Percentiles rank a stretch among this genome's conserved stretches.
phyloP scores from a whole-genome alignment of 352 stramenopile species.

The Phytophthora citrophthora region DNA sequence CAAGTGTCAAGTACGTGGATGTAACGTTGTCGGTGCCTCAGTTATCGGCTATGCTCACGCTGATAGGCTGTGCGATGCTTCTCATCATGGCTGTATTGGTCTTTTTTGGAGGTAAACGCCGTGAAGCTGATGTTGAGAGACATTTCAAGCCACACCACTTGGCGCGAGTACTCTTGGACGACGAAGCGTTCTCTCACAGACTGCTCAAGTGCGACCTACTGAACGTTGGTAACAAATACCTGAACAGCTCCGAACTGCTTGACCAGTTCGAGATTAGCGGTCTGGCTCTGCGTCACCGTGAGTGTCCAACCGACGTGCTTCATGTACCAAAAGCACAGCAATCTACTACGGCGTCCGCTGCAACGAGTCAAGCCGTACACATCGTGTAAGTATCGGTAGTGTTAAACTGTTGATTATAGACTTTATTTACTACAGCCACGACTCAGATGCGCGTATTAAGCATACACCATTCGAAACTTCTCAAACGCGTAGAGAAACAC shows the following conservation, averaged over 20 bases:
- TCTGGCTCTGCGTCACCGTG: slow-evolving; percentile 49
- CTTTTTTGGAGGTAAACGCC: slow-evolving; percentile 47
- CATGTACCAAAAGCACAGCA: slow-evolving; percentile 42
- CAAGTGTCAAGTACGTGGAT: slow-evolving; percentile 37
- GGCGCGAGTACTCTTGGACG: slow-evolving; percentile 48
- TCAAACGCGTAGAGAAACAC: slow-evolving; percentile 30
- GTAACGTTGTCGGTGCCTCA: slow-evolving; percentile 42
- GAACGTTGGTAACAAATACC: slow-evolving; percentile 50
- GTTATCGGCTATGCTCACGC: slow-evolving; percentile 46
- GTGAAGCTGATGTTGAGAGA: slow-evolving; percentile 49
- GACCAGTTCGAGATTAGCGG: slow-evolving; percentile 66
- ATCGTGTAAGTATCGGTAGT: slow-evolving; percentile 29
- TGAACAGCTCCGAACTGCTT: slow-evolving; percentile 61
- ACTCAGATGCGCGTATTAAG: background rate
- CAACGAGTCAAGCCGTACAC: slow-evolving; percentile 29
- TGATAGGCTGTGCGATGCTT: slow-evolving; percentile 43
- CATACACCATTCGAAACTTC: too few species aligned
- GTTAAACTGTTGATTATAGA: slow-evolving; percentile 38
- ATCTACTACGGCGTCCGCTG: slow-evolving; percentile 26
- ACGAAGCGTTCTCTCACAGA: slow-evolving; percentile 42
- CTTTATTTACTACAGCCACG: slow-evolving; percentile 21
- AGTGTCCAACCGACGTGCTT: slow-evolving; percentile 46
- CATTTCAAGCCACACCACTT: slow-evolving; percentile 58
- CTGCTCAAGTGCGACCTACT: slow-evolving; percentile 60
- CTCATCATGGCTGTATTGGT: slow-evolving; percentile 45